Conservation (phyloP, 2,329 filamentous ascomycete species). For the Epichloe elymi region DNA sequence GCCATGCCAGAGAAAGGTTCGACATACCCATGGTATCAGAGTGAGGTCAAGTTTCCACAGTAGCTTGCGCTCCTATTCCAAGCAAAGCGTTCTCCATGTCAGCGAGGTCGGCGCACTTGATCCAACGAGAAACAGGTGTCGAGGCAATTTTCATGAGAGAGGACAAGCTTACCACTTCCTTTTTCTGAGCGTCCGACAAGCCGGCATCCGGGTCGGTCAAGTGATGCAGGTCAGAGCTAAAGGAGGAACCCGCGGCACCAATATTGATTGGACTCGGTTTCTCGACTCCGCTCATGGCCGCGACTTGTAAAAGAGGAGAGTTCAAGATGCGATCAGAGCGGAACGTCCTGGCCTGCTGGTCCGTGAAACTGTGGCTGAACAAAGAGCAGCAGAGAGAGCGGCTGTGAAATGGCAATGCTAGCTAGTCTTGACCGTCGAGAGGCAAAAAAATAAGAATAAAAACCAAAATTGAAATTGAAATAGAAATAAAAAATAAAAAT, state of each 20-base stretch:
- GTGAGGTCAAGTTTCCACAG: conserved; percentile 48
- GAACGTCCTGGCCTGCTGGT: too few relatives aligned
- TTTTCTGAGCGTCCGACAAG: conserved; percentile 48
- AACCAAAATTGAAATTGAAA: too few relatives aligned
- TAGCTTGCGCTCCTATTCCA: conserved; percentile 43
- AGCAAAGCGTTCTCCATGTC: neutral
- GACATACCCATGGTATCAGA: conserved; percentile 44
- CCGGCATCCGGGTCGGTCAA: conserved; percentile 41
- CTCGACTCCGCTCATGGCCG: conserved; percentile 20
- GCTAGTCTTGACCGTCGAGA: too few relatives aligned
- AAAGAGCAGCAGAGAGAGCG: too few relatives aligned
- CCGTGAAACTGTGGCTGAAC: too few relatives aligned
- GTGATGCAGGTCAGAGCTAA: conserved; percentile 16
- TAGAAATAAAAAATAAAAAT: too few relatives aligned
- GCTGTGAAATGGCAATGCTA: too few relatives aligned
- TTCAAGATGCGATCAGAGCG: too few relatives aligned
- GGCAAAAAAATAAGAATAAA: too few relatives aligned
- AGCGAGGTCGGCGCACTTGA: neutral
- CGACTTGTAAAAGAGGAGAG: neutral
- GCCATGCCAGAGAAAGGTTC: neutral
- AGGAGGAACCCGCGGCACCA: conserved; percentile 15
- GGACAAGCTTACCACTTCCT: conserved; percentile 39
- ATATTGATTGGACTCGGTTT: conserved; percentile 10
- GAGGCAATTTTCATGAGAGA: neutral
- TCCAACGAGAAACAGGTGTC: neutral